Conservation (phyloP, 108 stramenopile genomes). For the Aurantiochytrium sp. region DNA sequence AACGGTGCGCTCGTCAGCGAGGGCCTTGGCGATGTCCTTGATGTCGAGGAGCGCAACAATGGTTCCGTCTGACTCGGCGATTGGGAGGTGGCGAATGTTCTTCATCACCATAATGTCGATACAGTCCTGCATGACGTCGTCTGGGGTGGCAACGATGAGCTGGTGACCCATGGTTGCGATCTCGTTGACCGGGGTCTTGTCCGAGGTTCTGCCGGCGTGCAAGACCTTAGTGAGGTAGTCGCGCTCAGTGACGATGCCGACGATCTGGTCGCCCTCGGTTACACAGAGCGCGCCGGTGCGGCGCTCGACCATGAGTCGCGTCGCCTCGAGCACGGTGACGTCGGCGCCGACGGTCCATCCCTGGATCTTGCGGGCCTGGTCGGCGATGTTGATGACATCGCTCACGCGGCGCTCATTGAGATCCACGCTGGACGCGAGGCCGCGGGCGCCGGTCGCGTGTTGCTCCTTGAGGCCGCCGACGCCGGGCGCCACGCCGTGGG, state of each 20-base stretch:
- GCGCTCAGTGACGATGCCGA: constrained; percentile 29
- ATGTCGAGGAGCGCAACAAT: neutral
- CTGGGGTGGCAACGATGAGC: neutral
- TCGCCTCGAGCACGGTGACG: constrained; percentile 3
- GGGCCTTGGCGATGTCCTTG: constrained; percentile 26
- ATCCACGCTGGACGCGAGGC: neutral
- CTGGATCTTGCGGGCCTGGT: neutral
- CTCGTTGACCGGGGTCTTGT: neutral
- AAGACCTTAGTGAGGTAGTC: constrained; percentile 27
- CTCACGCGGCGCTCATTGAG: neutral
- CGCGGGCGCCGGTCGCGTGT: too few species aligned
- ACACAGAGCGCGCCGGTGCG: constrained; percentile 24
- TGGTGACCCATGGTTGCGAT: constrained; percentile 16
- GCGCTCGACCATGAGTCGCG: neutral
- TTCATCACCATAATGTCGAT: constrained; percentile 27
- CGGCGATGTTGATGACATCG: constrained; percentile 21
- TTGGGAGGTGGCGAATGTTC: constrained; percentile 19
- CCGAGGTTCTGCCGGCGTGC: neutral
- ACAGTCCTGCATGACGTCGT: constrained; percentile 20
- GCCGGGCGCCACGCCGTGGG: too few species aligned
- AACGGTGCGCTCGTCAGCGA: neutral
- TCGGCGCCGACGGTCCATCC: neutral
- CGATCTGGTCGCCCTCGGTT: neutral
- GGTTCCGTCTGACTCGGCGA: neutral
- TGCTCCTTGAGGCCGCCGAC: too few species aligned